A percentile compares a stretch with the other conserved stretches of the same genome.
These are phyloP conservation scores for Penicillium olsonii DNA, from an alignment of 2,329 filamentous ascomycete species.

Conservation along the genomic window DNA sequence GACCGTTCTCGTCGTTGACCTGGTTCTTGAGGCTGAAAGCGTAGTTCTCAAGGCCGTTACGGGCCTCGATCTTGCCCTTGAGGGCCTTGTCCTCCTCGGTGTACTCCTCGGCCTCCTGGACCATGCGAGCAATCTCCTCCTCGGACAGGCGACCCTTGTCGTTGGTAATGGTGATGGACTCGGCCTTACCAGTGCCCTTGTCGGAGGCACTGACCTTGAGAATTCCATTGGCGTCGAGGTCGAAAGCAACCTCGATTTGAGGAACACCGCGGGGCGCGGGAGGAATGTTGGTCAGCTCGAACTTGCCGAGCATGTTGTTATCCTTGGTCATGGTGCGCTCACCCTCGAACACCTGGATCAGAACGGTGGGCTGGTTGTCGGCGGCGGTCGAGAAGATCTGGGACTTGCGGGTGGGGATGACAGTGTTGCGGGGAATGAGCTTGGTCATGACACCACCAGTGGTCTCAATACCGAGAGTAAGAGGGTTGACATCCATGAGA, in stretches of 20 bases:
- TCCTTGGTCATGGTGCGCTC: slow-evolving; percentile 94
- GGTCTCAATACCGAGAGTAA: slow-evolving; percentile 96
- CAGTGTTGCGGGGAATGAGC: slow-evolving; percentile 90
- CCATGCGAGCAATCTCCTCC: slow-evolving; percentile 99
- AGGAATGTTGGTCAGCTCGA: slow-evolving; percentile 94
- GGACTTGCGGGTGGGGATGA: slow-evolving; percentile 93
- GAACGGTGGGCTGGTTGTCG: slow-evolving; percentile 92
- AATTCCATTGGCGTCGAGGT: slow-evolving; percentile 98
- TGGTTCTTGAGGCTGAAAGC: slow-evolving; percentile 99
- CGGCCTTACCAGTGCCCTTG: slow-evolving; percentile 96
- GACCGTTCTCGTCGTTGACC: slow-evolving; percentile 92
- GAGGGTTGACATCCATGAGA: slow-evolving; percentile 95
- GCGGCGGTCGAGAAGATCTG: slow-evolving; percentile 97
- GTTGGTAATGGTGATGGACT: slow-evolving; percentile 99
- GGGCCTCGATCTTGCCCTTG: slow-evolving; percentile 92
- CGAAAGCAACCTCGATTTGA: slow-evolving; percentile 97
- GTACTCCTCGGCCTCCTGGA: slow-evolving; percentile 96
- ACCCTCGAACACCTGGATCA: slow-evolving; percentile 95
- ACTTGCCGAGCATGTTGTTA: slow-evolving; percentile 97
- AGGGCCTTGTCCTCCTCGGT: slow-evolving; percentile 99
- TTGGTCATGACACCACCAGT: slow-evolving; percentile 98
- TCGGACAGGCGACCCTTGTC: slow-evolving; percentile 96
- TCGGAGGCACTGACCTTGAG: slow-evolving; percentile 94
- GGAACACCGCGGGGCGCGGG: slow-evolving; percentile 94
- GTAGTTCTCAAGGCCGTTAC: slow-evolving; percentile 98